These are phyloP conservation scores for Penicillium sclerotiorum DNA, from an alignment of 2,329 filamentous ascomycete species.

Conservation along the genomic window DNA sequence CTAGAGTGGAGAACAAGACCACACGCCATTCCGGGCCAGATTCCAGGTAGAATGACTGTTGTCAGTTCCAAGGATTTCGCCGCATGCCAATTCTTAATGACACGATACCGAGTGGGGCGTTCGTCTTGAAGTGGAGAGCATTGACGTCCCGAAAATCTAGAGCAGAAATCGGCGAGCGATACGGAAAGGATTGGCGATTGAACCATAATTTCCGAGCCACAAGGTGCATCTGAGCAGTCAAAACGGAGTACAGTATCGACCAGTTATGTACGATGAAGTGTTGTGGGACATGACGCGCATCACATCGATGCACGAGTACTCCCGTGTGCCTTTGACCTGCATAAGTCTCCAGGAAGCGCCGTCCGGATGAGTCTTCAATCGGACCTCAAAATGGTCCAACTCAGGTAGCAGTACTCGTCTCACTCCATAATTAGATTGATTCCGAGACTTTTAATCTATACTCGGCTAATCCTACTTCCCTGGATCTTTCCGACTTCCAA, in stretches of 20 bases:
- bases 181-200: constrained; percentile 1
- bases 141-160: neutral
- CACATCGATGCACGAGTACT: neutral
- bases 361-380: constrained; percentile 6
- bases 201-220: neutral
- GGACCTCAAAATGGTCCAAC: neutral
- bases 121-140: neutral
- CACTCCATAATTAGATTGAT: too few species aligned
- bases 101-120: neutral
- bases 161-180: neutral
- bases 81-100: neutral
- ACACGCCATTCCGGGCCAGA: too few species aligned
- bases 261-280: neutral
- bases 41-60: too few species aligned
- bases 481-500: too few species aligned
- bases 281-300: constrained; percentile 10
- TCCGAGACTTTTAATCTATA: neutral
- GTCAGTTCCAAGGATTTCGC: too few species aligned
- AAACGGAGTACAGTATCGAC: neutral
- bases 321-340: constrained; percentile 7
- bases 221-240: neutral
- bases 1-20: too few species aligned
- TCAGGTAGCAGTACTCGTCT: too few species aligned
- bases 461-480: neutral
- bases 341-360: constrained; percentile 3